phyloP scores from a whole-genome alignment of 257 asterid genomes.

The Striga asiatica region DNA sequence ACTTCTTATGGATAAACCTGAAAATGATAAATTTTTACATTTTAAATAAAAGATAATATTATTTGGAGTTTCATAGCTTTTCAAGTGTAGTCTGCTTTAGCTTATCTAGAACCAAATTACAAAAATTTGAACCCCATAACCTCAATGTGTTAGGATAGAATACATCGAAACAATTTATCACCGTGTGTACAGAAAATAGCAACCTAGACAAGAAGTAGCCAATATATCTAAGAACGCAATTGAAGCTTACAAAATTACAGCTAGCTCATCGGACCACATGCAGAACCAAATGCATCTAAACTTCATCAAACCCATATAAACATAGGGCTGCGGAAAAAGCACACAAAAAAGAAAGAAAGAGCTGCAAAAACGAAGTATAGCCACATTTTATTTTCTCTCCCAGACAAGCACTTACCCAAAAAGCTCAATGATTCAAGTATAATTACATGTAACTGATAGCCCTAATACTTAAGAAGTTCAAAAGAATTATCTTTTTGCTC shows the following conservation, averaged over 20 bases:
- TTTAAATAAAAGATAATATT: neutral
- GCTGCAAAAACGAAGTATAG: neutral
- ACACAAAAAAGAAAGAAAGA: neutral
- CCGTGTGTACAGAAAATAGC: neutral
- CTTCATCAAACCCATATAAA: neutral
- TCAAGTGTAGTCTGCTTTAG: neutral
- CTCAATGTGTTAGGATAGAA: neutral
- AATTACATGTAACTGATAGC: too few species aligned
- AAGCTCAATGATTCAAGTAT: conserved; percentile 3
- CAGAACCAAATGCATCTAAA: neutral
- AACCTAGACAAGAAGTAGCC: neutral
- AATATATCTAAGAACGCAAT: neutral
- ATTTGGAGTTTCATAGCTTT: neutral
- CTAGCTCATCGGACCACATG: neutral
- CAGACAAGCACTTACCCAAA: conserved; percentile 1
- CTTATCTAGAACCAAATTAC: neutral
- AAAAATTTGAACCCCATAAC: neutral
- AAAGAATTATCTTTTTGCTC: too few species aligned
- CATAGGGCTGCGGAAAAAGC: too few species aligned
- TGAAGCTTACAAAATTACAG: neutral
- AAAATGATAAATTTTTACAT: too few species aligned
- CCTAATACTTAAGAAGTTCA: too few species aligned
- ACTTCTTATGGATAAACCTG: too few species aligned
- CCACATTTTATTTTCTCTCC: neutral
- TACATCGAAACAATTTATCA: neutral